Base-by-base conservation (phyloP, 2,329 filamentous ascomycete genomes). In the Trichoderma brevicompactum region DNA sequence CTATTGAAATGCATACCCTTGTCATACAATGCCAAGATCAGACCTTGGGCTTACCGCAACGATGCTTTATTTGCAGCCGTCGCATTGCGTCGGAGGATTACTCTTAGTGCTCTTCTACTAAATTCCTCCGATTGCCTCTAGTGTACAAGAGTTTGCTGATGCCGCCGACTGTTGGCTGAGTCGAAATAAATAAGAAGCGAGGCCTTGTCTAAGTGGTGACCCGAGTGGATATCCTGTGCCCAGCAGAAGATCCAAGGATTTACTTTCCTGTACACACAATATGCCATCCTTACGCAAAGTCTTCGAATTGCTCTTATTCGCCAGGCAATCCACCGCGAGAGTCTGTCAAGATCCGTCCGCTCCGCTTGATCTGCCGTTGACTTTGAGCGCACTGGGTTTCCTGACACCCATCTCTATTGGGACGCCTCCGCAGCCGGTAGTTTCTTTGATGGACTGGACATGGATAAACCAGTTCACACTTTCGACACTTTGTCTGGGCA, bases 401-500 rank as follows among this genome's bases (percentile, higher is more conserved):
- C n/a, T 50, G 48, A 32, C 48, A 13, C 48, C 48, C 13, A 50
- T 50, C 7, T 50, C 48, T 3, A 50, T 50, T 28, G 48, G 48
- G 10, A 32, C 48, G 48, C 48, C 48, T 50, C 48, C 48, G 12
- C 48, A 50, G 8, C 13, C 19, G 7, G 12, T 50, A 1, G 10
- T 50, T 15, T 50, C 48, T 0, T 50, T 50, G 48, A 50, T 50
- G 48, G 48, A 50, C 13, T 50, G 48, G 48, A 50, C 48, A 1
- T 50, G 48, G 48, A 50, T 50, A 19, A 50, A 50, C 19, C 48
- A 50, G 2, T 50, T 50, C 23, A 50, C 48, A 5, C 48, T 50
- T 32, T 50, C 48, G 1, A 50, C 48, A 0, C 23, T 50, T 4
- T 50, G 48, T 3, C n/a, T 50, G 23, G 48, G 48, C 13, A 50